A percentile compares a stretch with the other conserved stretches of the same genome.
Evolutionary conservation across 208 protist species (phyloP).

Genomic region (Leishmania tarentolae): DNA sequence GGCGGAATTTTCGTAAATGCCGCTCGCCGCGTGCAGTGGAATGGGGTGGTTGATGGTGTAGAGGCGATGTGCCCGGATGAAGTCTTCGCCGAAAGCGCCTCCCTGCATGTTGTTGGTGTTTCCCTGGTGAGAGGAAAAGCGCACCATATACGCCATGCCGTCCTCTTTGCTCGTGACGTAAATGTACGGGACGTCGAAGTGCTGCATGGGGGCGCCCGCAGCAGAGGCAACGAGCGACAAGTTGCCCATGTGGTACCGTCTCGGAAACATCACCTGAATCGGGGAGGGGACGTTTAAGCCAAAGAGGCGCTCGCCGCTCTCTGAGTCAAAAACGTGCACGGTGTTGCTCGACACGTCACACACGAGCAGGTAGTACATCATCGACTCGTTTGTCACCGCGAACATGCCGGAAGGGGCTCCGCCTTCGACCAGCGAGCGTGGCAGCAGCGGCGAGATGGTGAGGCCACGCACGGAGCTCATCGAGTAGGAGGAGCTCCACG

Average conservation of each 20-base stretch:
- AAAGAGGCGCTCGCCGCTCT: slow-evolving; percentile 75
- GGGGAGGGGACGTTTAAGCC: slow-evolving; percentile 72
- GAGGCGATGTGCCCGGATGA: slow-evolving; percentile 34
- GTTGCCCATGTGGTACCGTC: slow-evolving; percentile 35
- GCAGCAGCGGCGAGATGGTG: slow-evolving; percentile 74
- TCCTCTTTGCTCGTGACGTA: slow-evolving; percentile 92
- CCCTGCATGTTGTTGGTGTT: slow-evolving; percentile 29
- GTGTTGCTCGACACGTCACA: slow-evolving; percentile 74
- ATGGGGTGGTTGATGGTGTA: slow-evolving; percentile 51
- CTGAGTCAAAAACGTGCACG: slow-evolving; percentile 77
- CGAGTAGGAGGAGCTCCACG: slow-evolving; percentile 70
- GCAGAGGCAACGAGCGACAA: slow-evolving; percentile 11
- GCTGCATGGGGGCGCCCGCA: slow-evolving; percentile 17
- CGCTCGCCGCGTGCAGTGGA: slow-evolving; percentile 67
- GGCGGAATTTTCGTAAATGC: slow-evolving; percentile 82
- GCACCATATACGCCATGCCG: slow-evolving; percentile 78
- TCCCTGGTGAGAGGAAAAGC: slow-evolving; percentile 43
- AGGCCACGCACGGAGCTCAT: slow-evolving; percentile 83
- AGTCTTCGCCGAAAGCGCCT: slow-evolving; percentile 30
- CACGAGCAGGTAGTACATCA: slow-evolving; percentile 78
- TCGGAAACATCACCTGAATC: slow-evolving; percentile 85
- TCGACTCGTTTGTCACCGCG: slow-evolving; percentile 39
- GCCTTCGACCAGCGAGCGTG: slow-evolving; percentile 68
- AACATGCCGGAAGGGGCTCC: slow-evolving; percentile 54
- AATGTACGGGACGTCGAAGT: slow-evolving; percentile 68